Evolutionary conservation across 2,329 filamentous ascomycete genomes (phyloP).

Genomic region (Calonectria multiphialidica): DNA sequence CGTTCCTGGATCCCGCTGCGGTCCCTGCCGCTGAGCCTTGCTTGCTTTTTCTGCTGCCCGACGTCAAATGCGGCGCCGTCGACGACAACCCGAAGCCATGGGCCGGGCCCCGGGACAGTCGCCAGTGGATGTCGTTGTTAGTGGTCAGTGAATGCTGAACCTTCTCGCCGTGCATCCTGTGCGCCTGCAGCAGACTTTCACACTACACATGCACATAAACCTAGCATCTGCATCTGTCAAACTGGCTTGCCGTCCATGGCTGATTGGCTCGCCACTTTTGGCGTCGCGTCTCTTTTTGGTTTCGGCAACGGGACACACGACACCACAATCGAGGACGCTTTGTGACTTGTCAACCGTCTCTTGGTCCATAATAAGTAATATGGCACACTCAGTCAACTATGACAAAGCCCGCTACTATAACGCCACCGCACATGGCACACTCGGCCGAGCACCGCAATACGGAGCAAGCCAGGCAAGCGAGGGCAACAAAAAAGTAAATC

Average conservation of each 20-base stretch:
- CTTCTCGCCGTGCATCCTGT: background rate
- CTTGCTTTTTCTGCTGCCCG: slow-evolving; percentile 21
- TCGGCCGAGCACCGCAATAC: background rate
- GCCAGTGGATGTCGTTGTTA: background rate
- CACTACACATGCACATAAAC: background rate
- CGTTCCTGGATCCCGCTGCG: slow-evolving; percentile 10
- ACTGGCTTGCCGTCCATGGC: background rate
- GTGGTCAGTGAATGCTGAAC: background rate
- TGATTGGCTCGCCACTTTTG: slow-evolving; percentile 3
- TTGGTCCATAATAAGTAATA: background rate
- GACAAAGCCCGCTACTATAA: background rate
- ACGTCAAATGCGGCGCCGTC: background rate
- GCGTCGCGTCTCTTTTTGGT: background rate
- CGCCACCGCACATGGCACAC: background rate
- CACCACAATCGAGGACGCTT: background rate
- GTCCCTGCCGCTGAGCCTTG: background rate
- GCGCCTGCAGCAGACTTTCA: background rate
- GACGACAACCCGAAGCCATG: slow-evolving; percentile 10
- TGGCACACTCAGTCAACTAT: background rate
- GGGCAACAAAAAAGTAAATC: background rate
- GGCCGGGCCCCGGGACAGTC: background rate
- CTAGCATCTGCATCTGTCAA: background rate
- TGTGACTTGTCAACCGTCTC: slow-evolving; percentile 1
- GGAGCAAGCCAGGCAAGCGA: background rate
- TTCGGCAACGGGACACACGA: background rate